Evolutionary conservation across 169 alveolate species (phyloP).

Genomic region (Plasmodium vinckei): DNA sequence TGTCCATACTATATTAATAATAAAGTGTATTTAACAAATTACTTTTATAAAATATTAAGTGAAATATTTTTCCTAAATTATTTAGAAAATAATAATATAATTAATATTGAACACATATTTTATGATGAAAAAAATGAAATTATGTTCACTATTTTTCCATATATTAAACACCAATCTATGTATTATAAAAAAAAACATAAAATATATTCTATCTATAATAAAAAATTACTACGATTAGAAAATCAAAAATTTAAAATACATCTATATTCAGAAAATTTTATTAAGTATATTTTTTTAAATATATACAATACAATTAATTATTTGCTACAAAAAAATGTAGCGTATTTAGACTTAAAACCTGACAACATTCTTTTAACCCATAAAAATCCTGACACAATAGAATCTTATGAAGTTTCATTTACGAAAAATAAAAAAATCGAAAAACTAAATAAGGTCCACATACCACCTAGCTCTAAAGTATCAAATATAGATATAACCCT

Average conservation of each 20-base stretch:
- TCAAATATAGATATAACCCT: constrained; percentile 9
- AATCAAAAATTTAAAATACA: constrained; percentile 9
- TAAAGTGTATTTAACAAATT: constrained; percentile 44
- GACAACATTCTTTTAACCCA: constrained; percentile 53
- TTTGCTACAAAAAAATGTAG: constrained; percentile 53
- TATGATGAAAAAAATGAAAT: constrained; percentile 57
- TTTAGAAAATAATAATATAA: constrained; percentile 45
- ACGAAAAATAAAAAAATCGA: constrained; percentile 18
- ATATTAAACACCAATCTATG: constrained; percentile 59
- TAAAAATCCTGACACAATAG: constrained; percentile 13
- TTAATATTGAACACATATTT: constrained; percentile 48
- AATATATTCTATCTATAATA: constrained; percentile 34
- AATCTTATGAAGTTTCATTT: constrained; percentile 17
- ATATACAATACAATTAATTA: constrained; percentile 36
- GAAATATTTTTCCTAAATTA: constrained; percentile 58
- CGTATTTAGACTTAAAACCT: constrained; percentile 62
- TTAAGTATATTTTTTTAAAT: constrained; percentile 32
- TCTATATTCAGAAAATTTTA: constrained; percentile 62
- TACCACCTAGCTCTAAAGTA: constrained; percentile 3
- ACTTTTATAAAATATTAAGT: constrained; percentile 54
- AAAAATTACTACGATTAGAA: constrained; percentile 7
- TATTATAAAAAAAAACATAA: constrained; percentile 44
- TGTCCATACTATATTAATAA: constrained; percentile 52
- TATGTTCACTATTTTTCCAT: constrained; percentile 22
- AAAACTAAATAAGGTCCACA: background rate